Evolutionary conservation across 768 basidiomycete species (phyloP), one percentile per base, ranked within the genome.

Genomic region (Tricholomella constricta): DNA sequence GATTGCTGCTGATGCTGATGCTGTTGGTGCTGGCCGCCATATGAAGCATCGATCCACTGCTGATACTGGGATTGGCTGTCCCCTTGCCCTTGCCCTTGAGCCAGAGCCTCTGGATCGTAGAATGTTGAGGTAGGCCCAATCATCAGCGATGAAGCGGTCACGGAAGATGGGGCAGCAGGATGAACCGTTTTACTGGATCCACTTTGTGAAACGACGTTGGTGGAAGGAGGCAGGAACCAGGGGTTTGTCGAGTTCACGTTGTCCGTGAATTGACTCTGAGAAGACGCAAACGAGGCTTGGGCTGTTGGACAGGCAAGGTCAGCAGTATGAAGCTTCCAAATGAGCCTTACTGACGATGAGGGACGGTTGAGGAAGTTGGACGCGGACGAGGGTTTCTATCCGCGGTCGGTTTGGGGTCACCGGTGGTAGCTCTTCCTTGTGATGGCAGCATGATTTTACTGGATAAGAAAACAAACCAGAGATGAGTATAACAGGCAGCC

Each of bases 41-140:
- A 56, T 46, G 63, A 75, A 11, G 66, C 48, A 46, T 74, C 69
- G 17, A 68, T 62, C 73, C 76, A 74, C 38, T 75, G 71, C 45
- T 77, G 75, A 60, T 80, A 81, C 46, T 77, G 71, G 54, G 64
- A 55, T 34, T 64, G 61, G 23, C 51, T 45, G 55, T 67, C 61
- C 40, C 58, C 57, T 40, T 64, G 62, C 29, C 65, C 60, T 12
- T 67, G 48, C 29, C 65, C 60, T 12, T 67, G 48, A 19, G 63
- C 60, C n/a, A 67, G 60, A 3, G 71, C 69, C 17, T 77, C 68
- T 5, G 81, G 71, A 49, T 81, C 80, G 62, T 83, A 85, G 59
- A 82, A 81, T 6, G 80, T 74, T 8, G 80, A 72, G 0, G 74
- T 71, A 14, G 82, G 74, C 32, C 79, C 78, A 56, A 85, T 84